Base-by-base conservation (phyloP, 2,329 filamentous ascomycete genomes). In the Aspergillus sp. region DNA sequence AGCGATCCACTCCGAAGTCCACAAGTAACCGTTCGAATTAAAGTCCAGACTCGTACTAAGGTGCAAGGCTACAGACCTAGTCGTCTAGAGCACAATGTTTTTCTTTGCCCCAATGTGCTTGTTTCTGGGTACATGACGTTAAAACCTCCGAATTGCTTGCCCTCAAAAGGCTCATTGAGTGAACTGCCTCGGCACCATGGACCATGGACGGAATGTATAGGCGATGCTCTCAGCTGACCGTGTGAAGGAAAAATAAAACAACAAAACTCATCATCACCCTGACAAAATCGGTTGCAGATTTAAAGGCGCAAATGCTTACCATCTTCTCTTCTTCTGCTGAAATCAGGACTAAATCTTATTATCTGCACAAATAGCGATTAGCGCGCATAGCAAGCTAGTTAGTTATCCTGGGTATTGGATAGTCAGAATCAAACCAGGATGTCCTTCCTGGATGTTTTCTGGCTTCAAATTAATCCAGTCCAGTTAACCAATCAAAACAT, bases 341-440 rank as follows among this genome's bases (percentile, higher is more conserved):
- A 25, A 50, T 28, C 47, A 50, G 12, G 25, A 5, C 12, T 36
- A 1, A 12, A 15, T 32, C 47, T 50, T 28, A n/a, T 13, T 28
- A 4, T 28, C 25, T 32, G 15, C 47, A 28, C 25, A 30, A 30
- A 6, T 13, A 13, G n/a, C 47, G 56, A 59, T 63, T 56, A 64
- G 55, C 51, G 23, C 49, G 51, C 32, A 30, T 39, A 39, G 47
- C 36, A 12, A 23, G 51, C 17, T 41, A 17, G 23, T n/a, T 13
- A 41, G 7, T 17, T 25, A 32, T 17, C 41, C 56, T 43, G 58
- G 41, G 57, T 51, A 53, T 23, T 53, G n/a, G 55, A 52, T 45
- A 30, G 47, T 13, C 39, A 61, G 58, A 53, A 53, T 49, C 47
- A 51, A n/a, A 49, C 53, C 56, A 63, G 61, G 53, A 55, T 61